Base-by-base conservation (phyloP, 2,329 filamentous ascomycete species). In the Colletotrichum phormii region DNA sequence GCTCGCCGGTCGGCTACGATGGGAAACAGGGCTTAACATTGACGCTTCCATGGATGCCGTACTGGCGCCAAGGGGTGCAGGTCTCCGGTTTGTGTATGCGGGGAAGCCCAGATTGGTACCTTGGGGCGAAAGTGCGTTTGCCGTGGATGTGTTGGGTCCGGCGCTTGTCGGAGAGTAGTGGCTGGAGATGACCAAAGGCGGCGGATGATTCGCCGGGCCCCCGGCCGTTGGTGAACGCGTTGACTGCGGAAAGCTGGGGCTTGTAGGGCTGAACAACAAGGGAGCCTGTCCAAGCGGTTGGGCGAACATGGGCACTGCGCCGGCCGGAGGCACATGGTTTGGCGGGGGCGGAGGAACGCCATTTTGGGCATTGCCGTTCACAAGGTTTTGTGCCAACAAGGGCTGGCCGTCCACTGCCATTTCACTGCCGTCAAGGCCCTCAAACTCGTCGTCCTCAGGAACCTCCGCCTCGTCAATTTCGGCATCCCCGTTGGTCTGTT, bases 371-470 rank as follows among this genome's bases (percentile, higher is more conserved):
- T 71, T 59, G 24, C 60, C 67, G n/a, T 75, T 75, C 33, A 75
- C 73, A 15, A 75, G 67, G 42, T 75, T 64, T n/a, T 75, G 73
- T 5, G 71, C 73, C 59, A 75, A 54, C 2, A 73, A n/a, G 9
- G 65, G 74, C 12, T 75, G 74, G 12, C 72, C 76, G 59, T 84
- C 82, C 4, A 83, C 76, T 4, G 78, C 77, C 82, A 84, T 83
- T 31, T 84, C 84, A 71, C 76, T 81, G 5, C 78, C 79, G 33
- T 85, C 84, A 22, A 84, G 70, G 11, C 80, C 83, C 35, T 85
- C 84, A 53, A 84, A 82, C 51, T 85, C 83, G n/a, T 85, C 84
- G n/a, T 85, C 84, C 15, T 85, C 84, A 2, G 79, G 79, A 76
- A 82, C 83, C 42, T 79, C 78, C 9, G 73, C 73, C 15, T 86